Conservation (phyloP, 345 rosid genomes). For the Citrus trifoliata region DNA sequence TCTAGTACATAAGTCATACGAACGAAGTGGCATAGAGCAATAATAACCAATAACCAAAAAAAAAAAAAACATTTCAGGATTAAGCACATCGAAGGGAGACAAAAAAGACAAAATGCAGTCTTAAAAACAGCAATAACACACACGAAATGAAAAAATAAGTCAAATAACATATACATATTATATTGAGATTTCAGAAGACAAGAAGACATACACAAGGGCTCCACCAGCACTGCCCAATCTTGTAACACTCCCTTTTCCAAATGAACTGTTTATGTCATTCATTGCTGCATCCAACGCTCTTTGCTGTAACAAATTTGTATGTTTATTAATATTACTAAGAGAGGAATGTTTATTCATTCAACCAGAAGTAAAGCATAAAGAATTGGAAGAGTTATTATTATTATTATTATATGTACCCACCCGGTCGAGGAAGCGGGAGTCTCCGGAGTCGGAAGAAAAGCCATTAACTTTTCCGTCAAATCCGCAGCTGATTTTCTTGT, state of each 20-base stretch:
- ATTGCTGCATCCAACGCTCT: constrained; percentile 93
- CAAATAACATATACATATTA: not conserved
- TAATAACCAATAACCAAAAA: not conserved
- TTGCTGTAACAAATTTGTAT: constrained; percentile 50
- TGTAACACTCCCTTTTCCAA: constrained; percentile 94
- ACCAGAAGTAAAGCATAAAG: not conserved
- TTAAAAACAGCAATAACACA: not conserved
- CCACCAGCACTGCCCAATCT: constrained; percentile 96
- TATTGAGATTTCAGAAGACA: not conserved
- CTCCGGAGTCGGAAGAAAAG: constrained; percentile 40
- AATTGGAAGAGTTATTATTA: not conserved
- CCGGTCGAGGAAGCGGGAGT: constrained; percentile 80
- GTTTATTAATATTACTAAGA: not conserved
- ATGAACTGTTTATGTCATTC: constrained; percentile 84
- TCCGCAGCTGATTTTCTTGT: constrained; percentile 40
- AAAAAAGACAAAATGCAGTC: not conserved
- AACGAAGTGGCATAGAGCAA: not conserved
- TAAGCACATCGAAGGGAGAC: not conserved
- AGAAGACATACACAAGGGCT: constrained; percentile 73
- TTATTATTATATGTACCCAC: constrained; percentile 21
- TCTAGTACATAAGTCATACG: not conserved
- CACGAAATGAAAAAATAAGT: not conserved
- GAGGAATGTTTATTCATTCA: no score
- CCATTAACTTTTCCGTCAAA: constrained; percentile 61
- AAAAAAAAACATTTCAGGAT: not conserved